Base-by-base conservation (phyloP, 192 early-diverging fungal species). In the Coemansia umbellata region DNA sequence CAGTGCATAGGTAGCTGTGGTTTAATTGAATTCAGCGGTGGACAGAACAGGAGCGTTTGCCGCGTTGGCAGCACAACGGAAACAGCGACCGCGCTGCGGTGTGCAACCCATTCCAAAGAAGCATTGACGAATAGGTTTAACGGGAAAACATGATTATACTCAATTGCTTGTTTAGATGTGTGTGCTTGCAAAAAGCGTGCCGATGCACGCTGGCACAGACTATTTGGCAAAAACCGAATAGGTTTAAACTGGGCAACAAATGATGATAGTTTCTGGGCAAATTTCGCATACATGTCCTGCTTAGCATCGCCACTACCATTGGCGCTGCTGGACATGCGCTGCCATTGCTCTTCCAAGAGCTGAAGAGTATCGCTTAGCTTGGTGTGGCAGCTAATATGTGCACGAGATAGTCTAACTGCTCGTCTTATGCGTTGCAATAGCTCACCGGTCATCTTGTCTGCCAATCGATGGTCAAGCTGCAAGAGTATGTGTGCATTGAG, bases 111-210 rank as follows among this genome's bases (percentile, higher is more conserved):
- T 0, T 17, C 31, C 9, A 76, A 30, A 0, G 47, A 47, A 2
- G 62, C 58, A 1, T 31, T 15, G 24, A 69, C 23, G 24, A 51
- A 26, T 4, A 76, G 26, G 24, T 37, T 33, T n/a, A 69, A 49
- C 13, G 73, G 73, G 23, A 76, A 76, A 22, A 56, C n/a, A 31
- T 76, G 62, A 55, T 69, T 69, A 31, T 56, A 69, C 47, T 76
- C 62, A 2, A 48, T 27, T 1, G 62, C 30, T 8, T 50, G 56
- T n/a, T 31, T 23, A 1, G 42, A 22, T 26, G 45, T 13, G 13
- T 22, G 13, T 39, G 37, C 37, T 4, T 3, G 33, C 9, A 17
- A 8, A 26, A 59, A 27, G 6, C 23, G 52, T 18, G 68, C 68
- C 2, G 18, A 11, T 5, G 63, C 57, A 24, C 48, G 50, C 42